Percentiles rank a stretch among this genome's conserved stretches.
phyloP scores from a whole-genome alignment of 257 asterid genomes.

The Scutellaria baicalensis region DNA sequence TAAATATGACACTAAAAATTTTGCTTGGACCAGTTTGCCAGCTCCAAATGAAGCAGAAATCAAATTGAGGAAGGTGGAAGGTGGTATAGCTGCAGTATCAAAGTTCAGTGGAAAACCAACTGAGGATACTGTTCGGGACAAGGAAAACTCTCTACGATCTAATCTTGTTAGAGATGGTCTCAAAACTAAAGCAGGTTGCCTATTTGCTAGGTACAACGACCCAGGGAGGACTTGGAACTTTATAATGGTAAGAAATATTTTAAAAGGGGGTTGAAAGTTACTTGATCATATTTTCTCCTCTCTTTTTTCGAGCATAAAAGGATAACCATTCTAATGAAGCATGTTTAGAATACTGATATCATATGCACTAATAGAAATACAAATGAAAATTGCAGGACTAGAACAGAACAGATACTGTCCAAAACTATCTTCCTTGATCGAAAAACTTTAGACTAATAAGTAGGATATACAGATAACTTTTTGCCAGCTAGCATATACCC shows the following conservation, averaged over 20 bases:
- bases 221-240: constrained; percentile 78
- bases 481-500: too few relatives aligned
- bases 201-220: constrained; percentile 89
- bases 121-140: constrained; percentile 55
- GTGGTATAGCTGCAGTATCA: constrained; percentile 70
- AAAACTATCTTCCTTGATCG: too few relatives aligned
- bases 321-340: not conserved
- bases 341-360: not conserved
- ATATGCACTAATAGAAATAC: not conserved
- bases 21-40: constrained; percentile 50
- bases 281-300: not conserved
- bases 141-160: constrained; percentile 50
- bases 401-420: too few relatives aligned
- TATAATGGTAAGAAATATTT: constrained; percentile 42
- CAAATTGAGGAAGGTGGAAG: constrained; percentile 61
- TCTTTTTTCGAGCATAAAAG: not conserved
- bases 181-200: constrained; percentile 50
- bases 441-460: too few relatives aligned
- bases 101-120: constrained; percentile 82
- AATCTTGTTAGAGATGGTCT: constrained; percentile 46
- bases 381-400: too few relatives aligned
- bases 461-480: too few relatives aligned
- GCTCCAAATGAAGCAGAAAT: constrained; percentile 60
- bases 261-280: not conserved
- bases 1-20: not conserved